Evolutionary conservation across 2,329 filamentous ascomycete species (phyloP).

Genomic region (Canariomyces notabilis): DNA sequence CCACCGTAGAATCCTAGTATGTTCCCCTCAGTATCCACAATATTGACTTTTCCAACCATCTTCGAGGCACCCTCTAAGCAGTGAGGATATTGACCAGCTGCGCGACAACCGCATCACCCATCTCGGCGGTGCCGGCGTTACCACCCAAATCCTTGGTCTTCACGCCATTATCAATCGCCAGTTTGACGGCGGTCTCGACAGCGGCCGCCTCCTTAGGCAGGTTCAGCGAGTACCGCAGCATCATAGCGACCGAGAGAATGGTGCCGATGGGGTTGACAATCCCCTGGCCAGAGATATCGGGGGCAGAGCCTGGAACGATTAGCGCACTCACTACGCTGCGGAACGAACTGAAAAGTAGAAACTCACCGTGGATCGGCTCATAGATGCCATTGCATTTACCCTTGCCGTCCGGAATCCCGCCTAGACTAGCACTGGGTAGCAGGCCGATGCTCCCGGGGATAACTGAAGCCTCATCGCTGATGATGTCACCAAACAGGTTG

Average conservation of each 20-base stretch:
- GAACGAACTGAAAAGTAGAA: neutral
- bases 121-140: slow-evolving; percentile 63
- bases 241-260: slow-evolving; percentile 89
- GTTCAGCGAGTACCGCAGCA: slow-evolving; percentile 88
- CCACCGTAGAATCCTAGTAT: neutral
- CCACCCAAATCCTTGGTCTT: slow-evolving; percentile 85
- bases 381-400: slow-evolving; percentile 88
- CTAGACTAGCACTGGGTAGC: slow-evolving; percentile 80
- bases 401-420: slow-evolving; percentile 80
- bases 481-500: slow-evolving; percentile 95
- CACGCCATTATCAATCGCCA: slow-evolving; percentile 72
- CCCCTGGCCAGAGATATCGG: slow-evolving; percentile 86
- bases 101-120: slow-evolving; percentile 70
- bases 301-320: slow-evolving; percentile 63
- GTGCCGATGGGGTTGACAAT: slow-evolving; percentile 91
- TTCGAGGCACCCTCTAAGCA: slow-evolving; percentile 16
- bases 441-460: slow-evolving; percentile 89
- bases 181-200: slow-evolving; percentile 76
- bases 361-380: slow-evolving; percentile 88
- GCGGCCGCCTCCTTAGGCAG: slow-evolving; percentile 70
- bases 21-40: neutral
- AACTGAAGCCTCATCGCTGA: slow-evolving; percentile 89
- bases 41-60: neutral
- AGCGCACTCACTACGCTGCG: neutral
- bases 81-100: slow-evolving; percentile 68